Base-by-base conservation (phyloP, 129 eudicot genomes). In the Dittrichia graveolens region DNA sequence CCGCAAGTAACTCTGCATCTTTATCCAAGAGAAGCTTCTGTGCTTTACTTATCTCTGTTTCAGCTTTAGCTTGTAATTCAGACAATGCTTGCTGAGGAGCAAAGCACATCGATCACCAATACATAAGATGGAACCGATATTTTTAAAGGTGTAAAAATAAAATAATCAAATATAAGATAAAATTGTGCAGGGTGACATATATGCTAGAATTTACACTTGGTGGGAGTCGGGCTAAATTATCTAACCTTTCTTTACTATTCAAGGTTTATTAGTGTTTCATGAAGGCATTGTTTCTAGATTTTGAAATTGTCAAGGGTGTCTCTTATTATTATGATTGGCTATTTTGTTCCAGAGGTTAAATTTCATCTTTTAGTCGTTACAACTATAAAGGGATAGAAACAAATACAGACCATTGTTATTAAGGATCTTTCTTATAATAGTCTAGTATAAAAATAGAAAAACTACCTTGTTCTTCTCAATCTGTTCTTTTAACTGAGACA, bases 381-480 rank as follows among this genome's bases (percentile, higher is more conserved):
- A 6, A 65, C 6, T 45, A 19, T 7, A 6, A 56, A 24, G 62
- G 38, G 8, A 7, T 56, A 18, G 37, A 34, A 11, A 55, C 39
- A 7, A 56, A 56, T 56, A 24, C 19, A 24, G 62, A 31, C 40
- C 40, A 24, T 56, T 18, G 39, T 4, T 56, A 24, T 7, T 12
- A 12, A 56, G 9, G 62, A 24, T 8, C 3, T 19, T 24, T 24
- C n/a, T 56, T 59, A 62, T 12, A 24, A 64, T 24, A 41, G 55
- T 64, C 34, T 18, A 45, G 40, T 34, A 37, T 60, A 10, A 79
- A 41, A 34, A 46, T 9, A 7, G 57, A 39, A 15, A 63, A 41
- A 35, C 47, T 85, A 94, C 98, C 98, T 90, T 84, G 80, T 90
- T 96, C 80, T 94, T 90, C 46, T 94, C 98, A 52, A 94, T 87